Percentiles rank a stretch among this genome's conserved stretches.
These are phyloP conservation scores for Botrytis medusae DNA, from an alignment of 2,329 filamentous ascomycete genomes.

Conservation along the genomic window DNA sequence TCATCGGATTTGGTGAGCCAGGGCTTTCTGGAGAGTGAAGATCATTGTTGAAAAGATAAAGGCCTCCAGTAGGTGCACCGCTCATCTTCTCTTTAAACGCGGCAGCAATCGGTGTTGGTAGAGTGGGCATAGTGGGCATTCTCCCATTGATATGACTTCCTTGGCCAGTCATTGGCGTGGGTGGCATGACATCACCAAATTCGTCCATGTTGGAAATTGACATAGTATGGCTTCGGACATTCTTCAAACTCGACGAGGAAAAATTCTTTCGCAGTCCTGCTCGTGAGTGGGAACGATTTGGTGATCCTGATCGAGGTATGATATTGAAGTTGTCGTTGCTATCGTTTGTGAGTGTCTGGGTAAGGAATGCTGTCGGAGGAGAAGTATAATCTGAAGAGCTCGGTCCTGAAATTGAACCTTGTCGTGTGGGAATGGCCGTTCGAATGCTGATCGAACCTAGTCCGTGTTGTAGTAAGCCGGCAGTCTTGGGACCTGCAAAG, in stretches of 20 bases:
- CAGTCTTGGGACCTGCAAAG: constrained; percentile 34
- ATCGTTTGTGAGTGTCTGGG: constrained; percentile 34
- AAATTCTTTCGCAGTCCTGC: constrained; percentile 61
- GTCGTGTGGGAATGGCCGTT: constrained; percentile 32
- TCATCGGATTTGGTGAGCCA: constrained; percentile 63
- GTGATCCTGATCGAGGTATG: constrained; percentile 50
- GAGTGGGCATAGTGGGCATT: constrained; percentile 56
- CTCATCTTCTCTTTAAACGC: constrained; percentile 60
- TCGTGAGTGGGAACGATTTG: constrained; percentile 48
- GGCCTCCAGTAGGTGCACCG: constrained; percentile 61
- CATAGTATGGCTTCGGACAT: constrained; percentile 72
- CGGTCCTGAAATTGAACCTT: constrained; percentile 36
- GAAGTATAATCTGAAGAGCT: constrained; percentile 35
- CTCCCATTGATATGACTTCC: constrained; percentile 46
- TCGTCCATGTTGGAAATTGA: constrained; percentile 62
- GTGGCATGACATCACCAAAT: constrained; percentile 64
- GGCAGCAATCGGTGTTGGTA: constrained; percentile 67
- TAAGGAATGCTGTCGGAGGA: constrained; percentile 39
- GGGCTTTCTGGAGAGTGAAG: constrained; percentile 68
- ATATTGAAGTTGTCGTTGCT: constrained; percentile 40
- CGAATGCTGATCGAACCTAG: constrained; percentile 26
- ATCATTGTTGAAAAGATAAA: constrained; percentile 81
- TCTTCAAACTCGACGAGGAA: constrained; percentile 68
- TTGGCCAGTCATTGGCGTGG: constrained; percentile 66
- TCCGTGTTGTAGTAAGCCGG: constrained; percentile 31